phyloP scores from a whole-genome alignment of 1,284 basidiomycete genomes.

The Papiliotrema terrestris region DNA sequence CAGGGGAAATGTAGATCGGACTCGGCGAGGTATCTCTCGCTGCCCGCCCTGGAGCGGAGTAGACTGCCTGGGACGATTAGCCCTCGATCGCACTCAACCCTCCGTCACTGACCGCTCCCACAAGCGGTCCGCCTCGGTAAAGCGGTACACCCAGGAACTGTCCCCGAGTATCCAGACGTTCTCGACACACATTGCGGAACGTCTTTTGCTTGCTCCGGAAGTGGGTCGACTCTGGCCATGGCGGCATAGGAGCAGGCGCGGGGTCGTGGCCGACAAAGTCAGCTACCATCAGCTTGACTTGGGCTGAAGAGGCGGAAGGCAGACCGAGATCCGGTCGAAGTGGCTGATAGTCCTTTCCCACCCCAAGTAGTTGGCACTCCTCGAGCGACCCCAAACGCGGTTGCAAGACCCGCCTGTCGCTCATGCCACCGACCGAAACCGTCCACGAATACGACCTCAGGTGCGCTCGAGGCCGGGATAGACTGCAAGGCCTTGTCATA shows the following conservation, averaged over 20 bases:
- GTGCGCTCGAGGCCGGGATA: not conserved
- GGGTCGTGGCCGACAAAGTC: not conserved
- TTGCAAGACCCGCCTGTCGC: conserved; percentile 5
- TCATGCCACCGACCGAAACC: conserved; percentile 4
- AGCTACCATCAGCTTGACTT: not conserved
- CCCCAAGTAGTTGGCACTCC: conserved; percentile 1
- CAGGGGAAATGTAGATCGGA: not conserved
- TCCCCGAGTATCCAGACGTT: not conserved
- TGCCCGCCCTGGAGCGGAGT: not conserved
- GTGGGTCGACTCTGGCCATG: not conserved
- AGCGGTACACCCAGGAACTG: not conserved
- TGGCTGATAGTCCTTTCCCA: conserved; percentile 6
- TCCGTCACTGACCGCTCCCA: not conserved
- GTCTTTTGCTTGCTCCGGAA: not conserved
- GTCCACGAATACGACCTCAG: conserved; percentile 3
- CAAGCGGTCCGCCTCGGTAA: not conserved
- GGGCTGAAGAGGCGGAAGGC: not conserved
- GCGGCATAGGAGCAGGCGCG: not conserved
- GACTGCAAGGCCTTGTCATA: not conserved
- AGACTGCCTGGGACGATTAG: not conserved
- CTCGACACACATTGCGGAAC: not conserved
- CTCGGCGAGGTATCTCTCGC: not conserved
- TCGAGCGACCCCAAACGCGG: conserved; percentile 1
- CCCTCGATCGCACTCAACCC: too few relatives aligned
- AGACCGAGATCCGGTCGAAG: conserved; percentile 2